These are phyloP conservation scores for Pleoardoris graminearum DNA, from an alignment of 2,329 filamentous ascomycete species.

Conservation along the genomic window DNA sequence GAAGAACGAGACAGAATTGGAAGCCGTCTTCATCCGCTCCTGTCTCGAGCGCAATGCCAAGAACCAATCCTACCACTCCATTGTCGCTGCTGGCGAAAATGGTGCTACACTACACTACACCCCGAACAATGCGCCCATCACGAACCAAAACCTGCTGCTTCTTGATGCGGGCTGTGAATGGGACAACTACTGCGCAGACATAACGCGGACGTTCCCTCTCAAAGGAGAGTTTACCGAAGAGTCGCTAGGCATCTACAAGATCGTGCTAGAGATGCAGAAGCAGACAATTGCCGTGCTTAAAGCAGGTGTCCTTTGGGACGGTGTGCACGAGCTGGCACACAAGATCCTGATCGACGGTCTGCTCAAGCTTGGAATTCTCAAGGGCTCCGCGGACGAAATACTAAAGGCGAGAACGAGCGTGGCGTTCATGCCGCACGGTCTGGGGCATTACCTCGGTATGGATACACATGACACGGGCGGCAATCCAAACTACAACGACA, in stretches of 20 bases:
- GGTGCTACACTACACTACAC: conserved; percentile 89
- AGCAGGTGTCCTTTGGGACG: conserved; percentile 76
- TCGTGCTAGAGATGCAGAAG: conserved; percentile 85
- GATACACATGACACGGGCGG: conserved; percentile 57
- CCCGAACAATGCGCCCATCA: conserved; percentile 48
- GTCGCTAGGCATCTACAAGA: conserved; percentile 66
- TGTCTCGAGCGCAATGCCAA: conserved; percentile 76
- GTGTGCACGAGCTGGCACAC: conserved; percentile 79
- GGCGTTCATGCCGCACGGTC: conserved; percentile 56
- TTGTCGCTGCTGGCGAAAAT: conserved; percentile 77
- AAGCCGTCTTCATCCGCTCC: conserved; percentile 75
- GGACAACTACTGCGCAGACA: conserved; percentile 57
- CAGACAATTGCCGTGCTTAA: conserved; percentile 74
- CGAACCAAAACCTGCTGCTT: conserved; percentile 75
- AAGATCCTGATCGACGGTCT: conserved; percentile 80
- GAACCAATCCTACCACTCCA: conserved; percentile 85
- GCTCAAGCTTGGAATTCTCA: conserved; percentile 73
- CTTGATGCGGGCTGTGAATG: conserved; percentile 75
- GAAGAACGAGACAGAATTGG: conserved; percentile 78
- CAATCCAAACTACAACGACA: conserved; percentile 61
- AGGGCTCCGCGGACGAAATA: conserved; percentile 57
- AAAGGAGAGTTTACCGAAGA: conserved; percentile 56
- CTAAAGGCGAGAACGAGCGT: conserved; percentile 51
- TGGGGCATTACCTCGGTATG: conserved; percentile 58
- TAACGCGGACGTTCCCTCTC: conserved; percentile 88